Conservation (phyloP, 805 yeast genomes). For the Saccharomycopsis vini region DNA sequence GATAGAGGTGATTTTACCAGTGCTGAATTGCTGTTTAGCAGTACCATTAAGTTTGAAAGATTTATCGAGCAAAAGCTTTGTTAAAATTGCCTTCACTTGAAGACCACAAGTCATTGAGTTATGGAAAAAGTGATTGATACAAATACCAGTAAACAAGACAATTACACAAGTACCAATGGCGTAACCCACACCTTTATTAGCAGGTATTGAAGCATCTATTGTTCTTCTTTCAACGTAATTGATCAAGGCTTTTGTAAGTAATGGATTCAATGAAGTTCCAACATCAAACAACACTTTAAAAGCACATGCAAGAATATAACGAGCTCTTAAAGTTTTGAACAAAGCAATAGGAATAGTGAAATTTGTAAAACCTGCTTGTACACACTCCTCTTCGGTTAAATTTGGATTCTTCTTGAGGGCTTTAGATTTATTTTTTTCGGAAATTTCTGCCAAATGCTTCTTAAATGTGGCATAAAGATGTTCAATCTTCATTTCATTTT, state of each 20-base stretch:
- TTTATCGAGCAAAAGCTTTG: constrained; percentile 57
- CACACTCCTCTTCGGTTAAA: constrained; percentile 31
- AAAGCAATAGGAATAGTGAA: constrained; percentile 34
- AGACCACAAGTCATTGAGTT: constrained; percentile 54
- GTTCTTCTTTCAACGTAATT: constrained; percentile 41
- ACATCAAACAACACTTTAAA: constrained; percentile 39
- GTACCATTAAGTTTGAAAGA: constrained; percentile 47
- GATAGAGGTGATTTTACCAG: constrained; percentile 59
- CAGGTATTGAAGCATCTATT: background rate
- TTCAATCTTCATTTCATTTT: constrained; percentile 35
- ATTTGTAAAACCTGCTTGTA: constrained; percentile 28
- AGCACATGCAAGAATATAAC: constrained; percentile 33
- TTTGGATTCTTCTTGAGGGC: constrained; percentile 28
- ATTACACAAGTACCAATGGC: constrained; percentile 45
- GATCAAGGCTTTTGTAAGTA: constrained; percentile 46
- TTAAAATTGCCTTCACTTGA: constrained; percentile 52
- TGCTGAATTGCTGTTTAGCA: constrained; percentile 45
- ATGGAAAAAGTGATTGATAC: constrained; percentile 44
- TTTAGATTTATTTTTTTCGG: constrained; percentile 26
- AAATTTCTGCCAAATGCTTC: constrained; percentile 26
- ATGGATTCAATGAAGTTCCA: constrained; percentile 43
- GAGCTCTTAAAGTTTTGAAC: constrained; percentile 42
- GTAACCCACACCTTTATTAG: constrained; percentile 45
- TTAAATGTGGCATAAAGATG: constrained; percentile 32
- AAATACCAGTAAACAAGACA: constrained; percentile 32